Evolutionary conservation across 169 alveolate genomes (phyloP), one percentile per base, ranked within the genome.

Genomic region (Plasmodium inui): DNA sequence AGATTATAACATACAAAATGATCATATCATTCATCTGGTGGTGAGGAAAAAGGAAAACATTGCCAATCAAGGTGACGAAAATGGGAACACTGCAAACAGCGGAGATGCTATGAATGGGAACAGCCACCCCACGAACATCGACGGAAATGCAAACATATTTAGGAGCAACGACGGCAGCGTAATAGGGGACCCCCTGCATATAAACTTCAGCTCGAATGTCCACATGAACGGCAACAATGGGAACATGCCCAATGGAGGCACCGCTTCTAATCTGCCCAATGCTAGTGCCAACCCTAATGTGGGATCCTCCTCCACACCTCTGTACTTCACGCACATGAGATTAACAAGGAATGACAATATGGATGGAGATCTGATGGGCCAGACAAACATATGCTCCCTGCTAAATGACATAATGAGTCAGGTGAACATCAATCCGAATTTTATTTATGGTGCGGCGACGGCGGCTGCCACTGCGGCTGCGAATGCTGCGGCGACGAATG

Each of bases 321-420:
- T 86, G 57, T 86, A 86, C 61, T 86, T 86, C 67, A 86, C 93
- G n/a, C 93, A 86, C 67, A 86, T 86, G 93, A 73, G 93, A 55
- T 32, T 86, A 53, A 74, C 93, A 17, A 74, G 93, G 17, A 86
- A 86, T 76, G 93, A 86, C 55, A 86, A 86, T 46, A 46, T 76
- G 41, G 93, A 86, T 74, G 81, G 81, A 19, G 93, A 86, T 30
- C 22, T 76, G 1, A 86, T 86, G 93, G 86, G 93, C 4, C 93
- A 86, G 61, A 86, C 71, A 26, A 86, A 86, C 32, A 86, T 86
- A 37, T 86, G 85, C 30, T 74, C 85, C 26, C 14, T 86, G 67
- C 70, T 86, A 14, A 86, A 86, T 50, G 93, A 86, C 28, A 86
- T 86, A 2, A 86, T 86, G 93, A 86, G 93, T 76, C 93, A 86